Percentiles rank a stretch among this genome's conserved stretches.
Conservation (phyloP, 2,329 filamentous ascomycete species). For the Aureobasidium vineae region DNA sequence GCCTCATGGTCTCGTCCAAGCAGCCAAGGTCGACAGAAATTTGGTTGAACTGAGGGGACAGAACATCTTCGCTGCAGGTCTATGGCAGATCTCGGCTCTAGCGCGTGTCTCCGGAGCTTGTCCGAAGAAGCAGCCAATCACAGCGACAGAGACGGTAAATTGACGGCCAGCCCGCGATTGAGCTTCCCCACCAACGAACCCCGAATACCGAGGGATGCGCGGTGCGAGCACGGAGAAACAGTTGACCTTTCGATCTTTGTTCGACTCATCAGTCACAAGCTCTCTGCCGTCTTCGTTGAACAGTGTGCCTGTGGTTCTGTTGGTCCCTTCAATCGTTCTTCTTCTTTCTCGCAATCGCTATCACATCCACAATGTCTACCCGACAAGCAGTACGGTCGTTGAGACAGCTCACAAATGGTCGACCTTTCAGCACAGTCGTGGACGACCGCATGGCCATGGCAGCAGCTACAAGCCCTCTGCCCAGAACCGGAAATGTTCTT, state of each 20-base stretch:
- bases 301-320: not conserved
- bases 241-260: not conserved
- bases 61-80: not conserved
- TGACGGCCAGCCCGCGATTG: not conserved
- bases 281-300: not conserved
- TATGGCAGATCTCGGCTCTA: slow-evolving; percentile 16
- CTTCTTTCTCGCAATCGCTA: not conserved
- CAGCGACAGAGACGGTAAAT: not conserved
- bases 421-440: slow-evolving; percentile 39
- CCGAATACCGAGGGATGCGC: slow-evolving; percentile 13
- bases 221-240: slow-evolving; percentile 6
- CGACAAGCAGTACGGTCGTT: slow-evolving; percentile 27
- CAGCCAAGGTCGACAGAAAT: slow-evolving; percentile 7
- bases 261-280: slow-evolving; percentile 5
- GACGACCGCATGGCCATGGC: slow-evolving; percentile 38
- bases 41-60: slow-evolving; percentile 14
- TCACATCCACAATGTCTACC: slow-evolving; percentile 13
- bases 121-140: slow-evolving; percentile 17
- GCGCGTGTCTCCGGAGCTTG: slow-evolving; percentile 15
- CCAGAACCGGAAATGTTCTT: slow-evolving; percentile 36
- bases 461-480: slow-evolving; percentile 31
- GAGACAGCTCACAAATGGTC: slow-evolving; percentile 29
- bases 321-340: not conserved
- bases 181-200: slow-evolving; percentile 21
- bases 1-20: not conserved